Evolutionary conservation across 495 filamentous ascomycete species (phyloP), one percentile per base, ranked within the genome.

Genomic region (Lophiotrema nucula): DNA sequence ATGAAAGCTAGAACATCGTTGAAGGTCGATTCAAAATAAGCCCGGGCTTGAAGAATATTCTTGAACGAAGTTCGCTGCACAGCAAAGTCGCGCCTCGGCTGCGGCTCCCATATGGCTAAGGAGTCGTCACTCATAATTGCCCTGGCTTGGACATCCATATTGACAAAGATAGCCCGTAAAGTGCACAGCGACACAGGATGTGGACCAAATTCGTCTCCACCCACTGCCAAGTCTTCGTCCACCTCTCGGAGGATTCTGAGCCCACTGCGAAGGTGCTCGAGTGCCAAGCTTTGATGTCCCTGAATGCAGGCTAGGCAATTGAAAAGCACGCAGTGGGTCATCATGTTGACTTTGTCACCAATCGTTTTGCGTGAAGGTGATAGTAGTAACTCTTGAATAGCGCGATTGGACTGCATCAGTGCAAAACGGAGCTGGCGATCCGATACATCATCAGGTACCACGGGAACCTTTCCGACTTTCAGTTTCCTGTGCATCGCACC

Each of bases 401-500:
- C 50, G 27, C 52, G 56, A 39, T 65, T 65, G 13, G 43, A 56
- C 22, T 65, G 62, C 45, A 47, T 13, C 46, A 65, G 31, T 15
- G 56, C 62, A 24, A 65, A 65, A 4, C 47, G 62, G n/a, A 60
- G 39, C 26, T 60, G 46, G 13, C 28, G 46, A 23, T 65, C 56
- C 2, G 51, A 56, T 12, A 27, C 38, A 37, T 65, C 62, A 22
- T 65, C 62, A 18, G 56, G 56, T 0, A 65, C 46, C 3, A 60
- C 56, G 12, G 62, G 27, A 12, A 25, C 16, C 8, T 26, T 12
- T 4, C 62, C 50, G 18, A 18, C 33, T 22, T 56, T 53, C 25
- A 56, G 37, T 26, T 56, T 60, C 21, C 65, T 62, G 44, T 73
- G 70, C 21, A 68, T 55, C 24, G 65, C 68, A 37, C 69, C 74